Percentiles rank a stretch among this genome's conserved stretches.
Evolutionary conservation across 208 protist genomes (phyloP).

Genomic region (Crithidia brevicula): DNA sequence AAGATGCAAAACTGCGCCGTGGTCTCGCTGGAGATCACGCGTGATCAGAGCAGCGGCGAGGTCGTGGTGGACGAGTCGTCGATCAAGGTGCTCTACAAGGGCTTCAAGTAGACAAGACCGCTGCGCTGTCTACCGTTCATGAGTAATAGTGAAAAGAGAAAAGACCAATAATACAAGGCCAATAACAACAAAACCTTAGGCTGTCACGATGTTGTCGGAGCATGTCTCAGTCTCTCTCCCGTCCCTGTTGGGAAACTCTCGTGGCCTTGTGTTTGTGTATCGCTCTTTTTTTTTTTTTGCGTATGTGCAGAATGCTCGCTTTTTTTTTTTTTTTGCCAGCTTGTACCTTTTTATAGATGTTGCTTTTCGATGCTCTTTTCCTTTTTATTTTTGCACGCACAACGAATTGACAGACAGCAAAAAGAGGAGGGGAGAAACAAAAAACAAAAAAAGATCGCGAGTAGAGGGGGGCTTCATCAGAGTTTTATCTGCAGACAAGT

Average conservation of each 20-base stretch:
- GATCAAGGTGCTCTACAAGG: slow-evolving; percentile 77
- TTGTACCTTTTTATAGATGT: background rate
- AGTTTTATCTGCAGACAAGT: too few relatives aligned
- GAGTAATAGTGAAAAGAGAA: slow-evolving; percentile 16
- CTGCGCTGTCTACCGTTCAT: too few relatives aligned
- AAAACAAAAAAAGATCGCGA: too few relatives aligned
- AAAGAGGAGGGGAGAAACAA: too few relatives aligned
- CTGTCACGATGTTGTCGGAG: too few relatives aligned
- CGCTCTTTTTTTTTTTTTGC: background rate
- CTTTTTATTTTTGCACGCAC: too few relatives aligned
- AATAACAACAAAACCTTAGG: too few relatives aligned
- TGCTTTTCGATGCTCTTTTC: background rate
- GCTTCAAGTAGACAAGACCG: slow-evolving; percentile 48
- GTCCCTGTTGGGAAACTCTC: too few relatives aligned
- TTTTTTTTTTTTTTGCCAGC: background rate
- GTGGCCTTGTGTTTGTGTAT: too few relatives aligned
- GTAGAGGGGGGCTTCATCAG: too few relatives aligned
- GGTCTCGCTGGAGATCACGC: slow-evolving; percentile 79
- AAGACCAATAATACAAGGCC: too few relatives aligned
- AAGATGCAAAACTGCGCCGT: slow-evolving; percentile 93
- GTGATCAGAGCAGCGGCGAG: slow-evolving; percentile 65
- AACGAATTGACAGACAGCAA: too few relatives aligned
- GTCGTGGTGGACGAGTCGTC: slow-evolving; percentile 74
- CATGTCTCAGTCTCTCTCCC: background rate
- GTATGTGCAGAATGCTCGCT: background rate